A percentile compares a stretch with the other conserved stretches of the same genome.
Conservation (phyloP, 2,329 filamentous ascomycete genomes). For the Hymenoscyphus linearis region DNA sequence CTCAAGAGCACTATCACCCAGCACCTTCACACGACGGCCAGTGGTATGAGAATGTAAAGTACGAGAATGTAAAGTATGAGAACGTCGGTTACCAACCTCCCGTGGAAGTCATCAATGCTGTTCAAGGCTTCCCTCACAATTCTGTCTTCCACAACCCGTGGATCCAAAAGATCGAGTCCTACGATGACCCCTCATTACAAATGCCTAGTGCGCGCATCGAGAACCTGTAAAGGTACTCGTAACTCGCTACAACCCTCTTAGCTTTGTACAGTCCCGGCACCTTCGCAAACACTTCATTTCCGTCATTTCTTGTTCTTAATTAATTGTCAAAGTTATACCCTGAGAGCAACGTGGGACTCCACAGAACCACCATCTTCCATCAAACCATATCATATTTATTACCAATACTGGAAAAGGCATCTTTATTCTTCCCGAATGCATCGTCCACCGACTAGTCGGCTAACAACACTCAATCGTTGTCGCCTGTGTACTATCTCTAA, state of each 20-base stretch:
- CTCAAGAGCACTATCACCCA: constrained; percentile 38
- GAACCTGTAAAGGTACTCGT: constrained; percentile 39
- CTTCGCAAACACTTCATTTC: constrained; percentile 12
- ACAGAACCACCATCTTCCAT: constrained; percentile 22
- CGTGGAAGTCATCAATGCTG: constrained; percentile 51
- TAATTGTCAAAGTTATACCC: constrained; percentile 23
- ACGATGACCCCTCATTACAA: constrained; percentile 52
- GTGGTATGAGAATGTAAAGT: constrained; percentile 47
- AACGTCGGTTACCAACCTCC: constrained; percentile 48
- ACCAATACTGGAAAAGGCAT: neutral
- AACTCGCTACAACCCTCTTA: constrained; percentile 2
- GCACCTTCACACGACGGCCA: constrained; percentile 41
- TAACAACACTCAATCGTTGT: neutral
- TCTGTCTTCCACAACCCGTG: constrained; percentile 49
- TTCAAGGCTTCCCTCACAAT: constrained; percentile 45
- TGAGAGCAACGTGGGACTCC: constrained; percentile 17
- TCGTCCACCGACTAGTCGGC: neutral
- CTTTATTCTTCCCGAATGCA: neutral
- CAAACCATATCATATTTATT: constrained; percentile 6
- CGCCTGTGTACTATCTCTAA: neutral
- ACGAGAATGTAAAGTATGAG: constrained; percentile 33
- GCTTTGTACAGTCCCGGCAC: neutral
- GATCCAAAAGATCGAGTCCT: constrained; percentile 48
- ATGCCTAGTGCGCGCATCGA: constrained; percentile 55
- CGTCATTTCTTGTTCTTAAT: constrained; percentile 22